These are phyloP conservation scores for Penicillium sp. DNA, from an alignment of 2,329 filamentous ascomycete genomes.

Conservation along the genomic window DNA sequence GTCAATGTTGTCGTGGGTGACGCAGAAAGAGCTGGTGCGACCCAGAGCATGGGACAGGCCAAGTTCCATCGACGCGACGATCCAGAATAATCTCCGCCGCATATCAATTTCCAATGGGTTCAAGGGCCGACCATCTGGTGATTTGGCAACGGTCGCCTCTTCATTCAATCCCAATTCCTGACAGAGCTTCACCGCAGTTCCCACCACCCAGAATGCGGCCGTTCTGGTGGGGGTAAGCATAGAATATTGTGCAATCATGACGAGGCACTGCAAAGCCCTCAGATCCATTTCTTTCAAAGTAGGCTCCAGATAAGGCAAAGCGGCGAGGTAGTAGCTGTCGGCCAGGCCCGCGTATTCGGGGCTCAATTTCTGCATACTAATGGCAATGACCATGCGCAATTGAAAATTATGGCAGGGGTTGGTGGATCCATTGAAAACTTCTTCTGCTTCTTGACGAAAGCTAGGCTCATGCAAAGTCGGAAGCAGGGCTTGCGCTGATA, in stretches of 20 bases:
- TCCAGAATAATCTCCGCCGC: conserved; percentile 83
- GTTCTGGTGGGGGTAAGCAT: conserved; percentile 85
- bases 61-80: conserved; percentile 79
- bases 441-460: conserved; percentile 69
- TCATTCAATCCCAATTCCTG: conserved; percentile 84
- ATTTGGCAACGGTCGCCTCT: conserved; percentile 74
- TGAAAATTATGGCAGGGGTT: conserved; percentile 85
- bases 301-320: conserved; percentile 74
- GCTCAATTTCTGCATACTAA: conserved; percentile 88
- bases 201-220: conserved; percentile 88
- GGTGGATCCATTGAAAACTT: conserved; percentile 68
- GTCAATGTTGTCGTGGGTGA: conserved; percentile 73
- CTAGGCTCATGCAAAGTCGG: conserved; percentile 79
- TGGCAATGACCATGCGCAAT: conserved; percentile 84
- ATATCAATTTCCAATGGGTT: conserved; percentile 79
- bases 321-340: conserved; percentile 89
- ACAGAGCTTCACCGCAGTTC: conserved; percentile 77
- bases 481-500: conserved; percentile 74
- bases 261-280: conserved; percentile 81
- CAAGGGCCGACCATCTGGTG: conserved; percentile 53
- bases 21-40: conserved; percentile 77
- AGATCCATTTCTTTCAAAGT: conserved; percentile 84
- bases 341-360: conserved; percentile 85
- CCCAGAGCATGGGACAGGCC: conserved; percentile 84
- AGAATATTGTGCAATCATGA: conserved; percentile 84